phyloP scores from a whole-genome alignment of 139 green algal species.

The Auxenochlorella pyrenoidosa region DNA sequence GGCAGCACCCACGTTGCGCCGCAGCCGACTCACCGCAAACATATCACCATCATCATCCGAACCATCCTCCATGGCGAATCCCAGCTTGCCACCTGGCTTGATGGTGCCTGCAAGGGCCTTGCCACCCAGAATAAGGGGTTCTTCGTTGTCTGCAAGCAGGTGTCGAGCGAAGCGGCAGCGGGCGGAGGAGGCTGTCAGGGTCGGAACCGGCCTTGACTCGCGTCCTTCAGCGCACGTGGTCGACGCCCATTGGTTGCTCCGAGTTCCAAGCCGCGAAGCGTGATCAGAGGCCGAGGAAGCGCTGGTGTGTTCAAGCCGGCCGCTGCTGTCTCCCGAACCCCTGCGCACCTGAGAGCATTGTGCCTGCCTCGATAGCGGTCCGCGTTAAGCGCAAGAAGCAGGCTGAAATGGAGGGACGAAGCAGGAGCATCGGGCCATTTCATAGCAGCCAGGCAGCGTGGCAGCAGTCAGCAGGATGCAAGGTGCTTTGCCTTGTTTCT shows the following conservation, averaged over 20 bases:
- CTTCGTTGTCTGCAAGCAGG: background rate
- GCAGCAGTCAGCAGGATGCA: background rate
- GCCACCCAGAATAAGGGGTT: too few relatives aligned
- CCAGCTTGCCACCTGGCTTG: background rate
- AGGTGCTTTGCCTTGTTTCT: background rate
- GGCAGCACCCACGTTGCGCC: too few relatives aligned
- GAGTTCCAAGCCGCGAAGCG: background rate
- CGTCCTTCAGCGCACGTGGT: background rate
- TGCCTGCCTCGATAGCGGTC: too few relatives aligned
- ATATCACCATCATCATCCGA: conserved; percentile 35
- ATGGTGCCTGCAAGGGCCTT: background rate
- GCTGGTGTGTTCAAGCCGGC: background rate
- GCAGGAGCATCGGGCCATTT: background rate
- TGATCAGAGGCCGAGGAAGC: background rate
- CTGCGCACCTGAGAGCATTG: background rate
- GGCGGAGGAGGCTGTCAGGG: background rate
- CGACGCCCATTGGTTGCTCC: too few relatives aligned
- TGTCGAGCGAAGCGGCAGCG: background rate
- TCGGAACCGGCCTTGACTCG: background rate
- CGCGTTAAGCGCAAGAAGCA: background rate
- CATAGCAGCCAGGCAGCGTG: background rate
- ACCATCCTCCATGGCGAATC: background rate
- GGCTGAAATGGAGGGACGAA: too few relatives aligned
- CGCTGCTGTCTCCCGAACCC: background rate
- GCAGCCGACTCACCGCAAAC: conserved; percentile 6